Evolutionary conservation across 2,329 filamentous ascomycete species (phyloP).

Genomic region (Nigrospora osmanthi): DNA sequence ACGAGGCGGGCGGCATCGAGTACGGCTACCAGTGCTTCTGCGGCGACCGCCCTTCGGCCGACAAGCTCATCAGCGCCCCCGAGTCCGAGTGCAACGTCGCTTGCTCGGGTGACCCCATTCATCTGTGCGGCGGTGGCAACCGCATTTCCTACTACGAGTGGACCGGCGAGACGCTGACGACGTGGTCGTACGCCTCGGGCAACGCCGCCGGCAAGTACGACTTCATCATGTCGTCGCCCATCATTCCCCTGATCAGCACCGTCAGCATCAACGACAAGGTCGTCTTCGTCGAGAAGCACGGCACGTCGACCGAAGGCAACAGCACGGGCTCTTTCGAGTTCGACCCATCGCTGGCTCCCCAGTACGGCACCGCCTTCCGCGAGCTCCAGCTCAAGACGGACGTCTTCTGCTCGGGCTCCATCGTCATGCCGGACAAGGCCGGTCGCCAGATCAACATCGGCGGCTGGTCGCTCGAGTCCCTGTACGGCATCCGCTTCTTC

Average conservation of each 20-base stretch:
- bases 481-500: conserved; percentile 47
- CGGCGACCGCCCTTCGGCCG: conserved; percentile 20
- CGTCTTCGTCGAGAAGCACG: conserved; percentile 46
- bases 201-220: conserved; percentile 41
- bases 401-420: conserved; percentile 49
- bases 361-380: conserved; percentile 41
- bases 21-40: conserved; percentile 34
- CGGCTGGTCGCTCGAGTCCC: conserved; percentile 47
- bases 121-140: conserved; percentile 30
- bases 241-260: conserved; percentile 46
- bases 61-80: conserved; percentile 9
- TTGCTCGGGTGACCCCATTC: conserved; percentile 23
- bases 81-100: conserved; percentile 30
- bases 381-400: conserved; percentile 48
- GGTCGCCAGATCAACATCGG: conserved; percentile 51
- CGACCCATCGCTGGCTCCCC: conserved; percentile 36
- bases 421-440: conserved; percentile 50
- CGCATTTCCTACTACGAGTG: conserved; percentile 41
- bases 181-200: conserved; percentile 41
- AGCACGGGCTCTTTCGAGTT: conserved; percentile 52
- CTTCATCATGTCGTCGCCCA: conserved; percentile 43
- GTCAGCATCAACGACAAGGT: conserved; percentile 45
- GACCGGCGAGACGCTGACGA: conserved; percentile 35
- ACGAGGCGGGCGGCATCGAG: conserved; percentile 33
- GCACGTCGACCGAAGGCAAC: conserved; percentile 45